Base-by-base conservation (phyloP, 2,329 filamentous ascomycete species). In the Clathrospora elynae region DNA sequence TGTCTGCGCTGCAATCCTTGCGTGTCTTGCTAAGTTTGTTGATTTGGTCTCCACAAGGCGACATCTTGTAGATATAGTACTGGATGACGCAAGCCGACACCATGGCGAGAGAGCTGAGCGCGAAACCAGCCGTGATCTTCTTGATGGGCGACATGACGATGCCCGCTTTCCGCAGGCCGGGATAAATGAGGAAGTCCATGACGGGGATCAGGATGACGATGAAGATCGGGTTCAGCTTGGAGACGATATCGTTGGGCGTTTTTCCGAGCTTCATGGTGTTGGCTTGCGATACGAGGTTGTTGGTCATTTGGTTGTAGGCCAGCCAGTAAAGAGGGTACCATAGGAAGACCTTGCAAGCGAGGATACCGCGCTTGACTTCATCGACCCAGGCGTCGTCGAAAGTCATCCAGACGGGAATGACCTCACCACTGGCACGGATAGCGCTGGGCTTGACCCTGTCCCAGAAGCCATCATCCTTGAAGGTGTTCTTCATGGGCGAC, bases 371-470 rank as follows among this genome's bases (percentile, higher is more conserved):
- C 38, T 77, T 76, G 32, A 90, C 83, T 63, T 90, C 85, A 41
- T 90, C 86, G 5, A 90, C 86, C 85, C 86, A 90, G 44, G 81
- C 81, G 54, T 90, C 87, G 49, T 90, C 86, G 54, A 88, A 90
- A 0, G 83, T 88, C 85, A 90, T 90, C 86, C 86, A 89, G 0
- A 51, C 35, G 1, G 86, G 86, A 22, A 81, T 78, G 41, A 77
- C 61, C 0, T 70, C 68, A 4, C 78, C 71, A 29, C 46, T 51
- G 6, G 55, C 58, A 10, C 45, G 54, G 7, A 67, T 31, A 7
- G 43, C 40, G 32, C 53, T 85, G 3, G 86, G 86, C 70, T 86
- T 86, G 45, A 81, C 78, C 2, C 71, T 59, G 17, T 86, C 79
- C 82, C 85, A 88, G 68, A 86, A 77, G 6, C 32, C 45, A 6